A percentile compares a stretch with the other conserved stretches of the same genome.
Conservation (phyloP, 352 stramenopile genomes). For the Pythium graminicola region DNA sequence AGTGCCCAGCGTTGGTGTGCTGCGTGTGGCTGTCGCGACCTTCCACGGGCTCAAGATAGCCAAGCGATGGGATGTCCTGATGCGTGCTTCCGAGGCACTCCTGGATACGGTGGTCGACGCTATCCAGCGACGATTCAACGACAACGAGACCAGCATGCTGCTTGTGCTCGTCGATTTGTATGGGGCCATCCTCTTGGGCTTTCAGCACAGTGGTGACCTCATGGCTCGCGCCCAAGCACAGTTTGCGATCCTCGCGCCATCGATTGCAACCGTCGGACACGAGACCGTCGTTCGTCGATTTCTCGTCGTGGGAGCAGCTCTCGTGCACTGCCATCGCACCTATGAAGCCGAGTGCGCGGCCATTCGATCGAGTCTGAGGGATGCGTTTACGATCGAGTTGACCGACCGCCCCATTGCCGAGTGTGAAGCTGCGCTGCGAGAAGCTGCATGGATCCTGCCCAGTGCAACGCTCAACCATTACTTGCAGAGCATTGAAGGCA, state of each 20-base stretch:
- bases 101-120: conserved; percentile 30
- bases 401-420: conserved; percentile 14
- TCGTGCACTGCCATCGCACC: conserved; percentile 59
- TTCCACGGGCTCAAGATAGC: conserved; percentile 64
- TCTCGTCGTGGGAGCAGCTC: conserved; percentile 35
- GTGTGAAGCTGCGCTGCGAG: conserved; percentile 30
- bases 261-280: conserved; percentile 32
- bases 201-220: conserved; percentile 65
- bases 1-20: conserved; percentile 24
- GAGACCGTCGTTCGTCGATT: conserved; percentile 19
- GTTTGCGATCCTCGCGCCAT: conserved; percentile 36
- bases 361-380: conserved; percentile 35
- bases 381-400: conserved; percentile 32
- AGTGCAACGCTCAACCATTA: conserved; percentile 31
- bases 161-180: conserved; percentile 38
- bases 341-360: conserved; percentile 52
- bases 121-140: conserved; percentile 24
- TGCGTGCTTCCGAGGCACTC: conserved; percentile 33
- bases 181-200: conserved; percentile 58
- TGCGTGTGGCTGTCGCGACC: conserved; percentile 47
- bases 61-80: conserved; percentile 66
- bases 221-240: conserved; percentile 38
- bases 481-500: conserved; percentile 62
- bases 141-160: conserved; percentile 21
- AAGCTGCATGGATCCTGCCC: conserved; percentile 58